These are phyloP conservation scores for Talaromyces sp. DNA, from an alignment of 2,329 filamentous ascomycete species.

Conservation along the genomic window DNA sequence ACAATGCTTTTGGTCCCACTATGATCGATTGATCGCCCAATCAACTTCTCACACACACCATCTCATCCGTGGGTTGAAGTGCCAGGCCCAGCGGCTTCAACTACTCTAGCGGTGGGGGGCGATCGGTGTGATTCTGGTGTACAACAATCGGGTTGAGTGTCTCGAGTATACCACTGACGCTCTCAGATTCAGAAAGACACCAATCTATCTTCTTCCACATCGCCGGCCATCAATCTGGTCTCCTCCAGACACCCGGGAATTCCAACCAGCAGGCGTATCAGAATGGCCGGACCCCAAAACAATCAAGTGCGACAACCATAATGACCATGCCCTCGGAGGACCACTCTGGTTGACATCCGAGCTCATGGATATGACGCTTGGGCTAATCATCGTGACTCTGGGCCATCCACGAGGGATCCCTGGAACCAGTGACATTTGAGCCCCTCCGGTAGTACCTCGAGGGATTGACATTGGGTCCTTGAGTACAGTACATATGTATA, in stretches of 20 bases:
- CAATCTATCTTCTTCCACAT: background rate
- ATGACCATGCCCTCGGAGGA: background rate
- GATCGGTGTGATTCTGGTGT: slow-evolving; percentile 14
- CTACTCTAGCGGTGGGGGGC: slow-evolving; percentile 13
- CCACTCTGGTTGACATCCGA: background rate
- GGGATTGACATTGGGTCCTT: background rate
- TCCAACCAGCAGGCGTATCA: too few relatives aligned
- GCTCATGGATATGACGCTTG: background rate
- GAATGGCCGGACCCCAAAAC: too few relatives aligned
- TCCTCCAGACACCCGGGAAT: too few relatives aligned
- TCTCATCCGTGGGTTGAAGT: slow-evolving; percentile 31
- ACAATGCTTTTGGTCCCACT: slow-evolving; percentile 6
- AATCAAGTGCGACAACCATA: too few relatives aligned
- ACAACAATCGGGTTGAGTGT: too few relatives aligned
- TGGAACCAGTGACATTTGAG: background rate
- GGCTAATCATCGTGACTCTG: background rate
- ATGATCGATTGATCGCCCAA: slow-evolving; percentile 22
- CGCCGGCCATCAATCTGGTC: background rate
- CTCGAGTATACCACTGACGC: too few relatives aligned
- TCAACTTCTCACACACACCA: slow-evolving; percentile 33
- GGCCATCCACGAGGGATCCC: background rate
- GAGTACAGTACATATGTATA: background rate
- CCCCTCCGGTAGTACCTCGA: background rate
- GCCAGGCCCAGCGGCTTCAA: slow-evolving; percentile 28
- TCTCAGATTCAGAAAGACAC: background rate